Conservation (phyloP, 2,329 filamentous ascomycete species). For the Talaromyces sp. region DNA sequence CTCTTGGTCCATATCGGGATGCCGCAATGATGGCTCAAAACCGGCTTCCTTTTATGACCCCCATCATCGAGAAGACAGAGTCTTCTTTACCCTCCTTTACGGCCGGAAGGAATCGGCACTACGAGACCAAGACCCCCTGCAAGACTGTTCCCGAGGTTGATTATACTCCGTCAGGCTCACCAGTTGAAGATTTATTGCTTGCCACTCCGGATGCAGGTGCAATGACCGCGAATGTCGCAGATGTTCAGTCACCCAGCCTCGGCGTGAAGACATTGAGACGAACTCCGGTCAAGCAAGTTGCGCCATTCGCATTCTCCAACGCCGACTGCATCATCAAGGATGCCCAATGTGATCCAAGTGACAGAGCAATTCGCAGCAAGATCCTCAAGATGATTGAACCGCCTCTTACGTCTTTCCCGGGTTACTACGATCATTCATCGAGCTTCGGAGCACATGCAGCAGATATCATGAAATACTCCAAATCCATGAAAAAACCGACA, state of each 20-base stretch:
- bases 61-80: conserved; percentile 94
- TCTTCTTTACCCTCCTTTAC: conserved; percentile 68
- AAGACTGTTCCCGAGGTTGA: conserved; percentile 43
- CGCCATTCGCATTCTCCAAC: conserved; percentile 22
- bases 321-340: conserved; percentile 73
- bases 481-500: conserved; percentile 55
- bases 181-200: conserved; percentile 49
- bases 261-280: conserved; percentile 36
- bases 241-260: conserved; percentile 34
- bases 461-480: conserved; percentile 80
- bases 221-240: conserved; percentile 44
- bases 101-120: conserved; percentile 57
- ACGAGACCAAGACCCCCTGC: conserved; percentile 72
- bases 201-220: conserved; percentile 63
- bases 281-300: conserved; percentile 22
- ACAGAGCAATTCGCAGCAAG: conserved; percentile 67
- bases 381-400: conserved; percentile 75
- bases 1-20: conserved; percentile 76
- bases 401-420: conserved; percentile 68
- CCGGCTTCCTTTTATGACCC: conserved; percentile 95
- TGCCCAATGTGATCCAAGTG: conserved; percentile 81
- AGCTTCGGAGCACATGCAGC: conserved; percentile 62
- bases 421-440: conserved; percentile 71
- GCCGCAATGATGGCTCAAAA: conserved; percentile 78
- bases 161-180: conserved; percentile 28